Evolutionary conservation across 441 rosid species (phyloP).

Genomic region (Populus hybrid): DNA sequence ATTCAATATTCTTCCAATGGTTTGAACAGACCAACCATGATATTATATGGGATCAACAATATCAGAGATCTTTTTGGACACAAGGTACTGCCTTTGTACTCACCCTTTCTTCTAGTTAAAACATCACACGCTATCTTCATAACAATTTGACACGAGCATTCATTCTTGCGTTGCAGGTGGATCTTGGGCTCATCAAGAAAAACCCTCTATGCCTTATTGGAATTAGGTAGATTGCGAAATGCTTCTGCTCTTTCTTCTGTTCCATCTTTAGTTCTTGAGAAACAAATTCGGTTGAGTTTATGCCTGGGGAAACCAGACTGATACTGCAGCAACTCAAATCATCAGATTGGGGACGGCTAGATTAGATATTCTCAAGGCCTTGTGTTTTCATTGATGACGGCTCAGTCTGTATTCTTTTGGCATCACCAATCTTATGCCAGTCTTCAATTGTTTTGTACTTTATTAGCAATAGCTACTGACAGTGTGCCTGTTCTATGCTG

Average conservation of each 20-base stretch:
- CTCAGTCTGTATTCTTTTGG: neutral
- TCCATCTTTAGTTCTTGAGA: too few relatives aligned
- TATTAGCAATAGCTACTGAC: neutral
- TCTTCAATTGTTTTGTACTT: neutral
- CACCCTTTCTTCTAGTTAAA: neutral
- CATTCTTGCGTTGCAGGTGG: slow-evolving; percentile 53
- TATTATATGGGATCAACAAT: slow-evolving; percentile 66
- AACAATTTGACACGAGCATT: neutral
- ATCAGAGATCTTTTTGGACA: slow-evolving; percentile 93
- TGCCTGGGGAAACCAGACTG: too few relatives aligned
- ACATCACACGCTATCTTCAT: neutral
- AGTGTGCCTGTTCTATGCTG: too few relatives aligned
- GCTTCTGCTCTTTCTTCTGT: neutral
- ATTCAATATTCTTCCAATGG: slow-evolving; percentile 6
- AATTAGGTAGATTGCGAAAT: slow-evolving; percentile 22
- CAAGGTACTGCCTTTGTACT: slow-evolving; percentile 48
- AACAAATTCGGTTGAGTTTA: too few relatives aligned
- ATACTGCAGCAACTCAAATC: too few relatives aligned
- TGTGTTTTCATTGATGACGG: neutral
- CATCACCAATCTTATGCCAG: neutral
- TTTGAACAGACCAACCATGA: slow-evolving; percentile 85
- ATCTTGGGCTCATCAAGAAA: slow-evolving; percentile 73
- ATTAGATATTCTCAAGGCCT: too few relatives aligned
- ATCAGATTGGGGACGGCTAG: too few relatives aligned
- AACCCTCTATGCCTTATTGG: slow-evolving; percentile 76